These are phyloP conservation scores for Rubus idaeus DNA, from an alignment of 306 rosid species.

Conservation along the genomic window DNA sequence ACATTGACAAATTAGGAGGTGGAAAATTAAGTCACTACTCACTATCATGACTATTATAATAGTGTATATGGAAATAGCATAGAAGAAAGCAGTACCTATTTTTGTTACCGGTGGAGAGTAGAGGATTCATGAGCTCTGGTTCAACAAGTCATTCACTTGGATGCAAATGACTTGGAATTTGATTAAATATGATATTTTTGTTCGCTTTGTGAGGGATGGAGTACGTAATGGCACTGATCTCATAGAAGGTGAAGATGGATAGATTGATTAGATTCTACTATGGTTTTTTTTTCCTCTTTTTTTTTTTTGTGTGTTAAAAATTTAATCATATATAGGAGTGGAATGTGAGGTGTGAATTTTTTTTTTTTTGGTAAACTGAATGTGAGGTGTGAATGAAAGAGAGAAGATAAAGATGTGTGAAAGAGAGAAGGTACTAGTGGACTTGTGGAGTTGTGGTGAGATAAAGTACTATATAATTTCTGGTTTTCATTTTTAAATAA, in stretches of 20 bases:
- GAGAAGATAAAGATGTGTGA: slow-evolving; percentile 4
- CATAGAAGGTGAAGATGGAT: not conserved
- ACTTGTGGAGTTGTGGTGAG: not conserved
- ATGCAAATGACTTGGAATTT: not conserved
- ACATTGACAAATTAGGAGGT: not conserved
- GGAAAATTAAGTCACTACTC: not conserved
- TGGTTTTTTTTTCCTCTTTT: not conserved
- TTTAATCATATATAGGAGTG: not conserved
- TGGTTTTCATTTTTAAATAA: not conserved
- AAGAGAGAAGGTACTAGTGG: not conserved
- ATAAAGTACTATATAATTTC: not conserved
- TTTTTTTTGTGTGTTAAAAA: not conserved
- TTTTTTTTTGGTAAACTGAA: no score
- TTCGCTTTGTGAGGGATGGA: no score
- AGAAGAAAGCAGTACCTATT: not conserved
- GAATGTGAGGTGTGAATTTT: not conserved
- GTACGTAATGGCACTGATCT: not conserved
- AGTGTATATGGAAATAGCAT: not conserved
- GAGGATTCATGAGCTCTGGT: no score
- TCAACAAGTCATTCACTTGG: not conserved
- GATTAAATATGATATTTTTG: not conserved
- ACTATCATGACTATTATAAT: not conserved
- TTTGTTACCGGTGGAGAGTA: not conserved
- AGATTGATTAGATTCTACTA: not conserved
- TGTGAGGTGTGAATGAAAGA: not conserved